Conservation (phyloP, 202 grass and related monocot genomes). For the Setaria viridis region DNA sequence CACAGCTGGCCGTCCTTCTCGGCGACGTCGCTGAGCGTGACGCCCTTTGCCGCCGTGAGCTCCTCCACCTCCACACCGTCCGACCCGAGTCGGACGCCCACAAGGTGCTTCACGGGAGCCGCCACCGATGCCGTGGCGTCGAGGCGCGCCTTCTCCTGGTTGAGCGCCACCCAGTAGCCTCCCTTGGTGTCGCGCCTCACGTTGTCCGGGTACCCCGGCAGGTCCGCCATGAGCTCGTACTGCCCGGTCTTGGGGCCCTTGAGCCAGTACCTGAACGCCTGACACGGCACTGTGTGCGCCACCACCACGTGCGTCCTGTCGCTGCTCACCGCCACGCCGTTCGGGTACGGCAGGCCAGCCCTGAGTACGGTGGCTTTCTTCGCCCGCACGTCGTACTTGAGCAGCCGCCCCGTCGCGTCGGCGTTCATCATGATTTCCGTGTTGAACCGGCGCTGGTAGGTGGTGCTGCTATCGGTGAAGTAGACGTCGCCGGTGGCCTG, state of each 20-base stretch:
- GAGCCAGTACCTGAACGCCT: slow-evolving; percentile 38
- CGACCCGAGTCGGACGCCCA: not conserved
- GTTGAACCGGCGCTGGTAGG: slow-evolving; percentile 20
- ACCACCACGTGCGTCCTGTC: slow-evolving; percentile 29
- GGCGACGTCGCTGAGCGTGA: slow-evolving; percentile 30
- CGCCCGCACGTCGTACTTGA: not conserved
- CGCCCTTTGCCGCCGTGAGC: slow-evolving; percentile 23
- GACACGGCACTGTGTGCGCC: slow-evolving; percentile 36
- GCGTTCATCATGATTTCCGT: slow-evolving; percentile 36
- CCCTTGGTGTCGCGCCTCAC: slow-evolving; percentile 26
- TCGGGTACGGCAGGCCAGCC: slow-evolving; percentile 22
- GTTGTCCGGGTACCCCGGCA: slow-evolving; percentile 37
- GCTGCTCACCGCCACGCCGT: slow-evolving; percentile 29
- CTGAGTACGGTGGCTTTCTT: slow-evolving; percentile 25
- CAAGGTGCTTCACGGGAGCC: slow-evolving; percentile 30
- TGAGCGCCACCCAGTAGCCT: slow-evolving; percentile 32
- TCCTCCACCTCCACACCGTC: not conserved
- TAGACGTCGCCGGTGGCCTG: slow-evolving; percentile 29
- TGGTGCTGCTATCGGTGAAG: slow-evolving; percentile 14
- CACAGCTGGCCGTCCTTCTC: slow-evolving; percentile 29
- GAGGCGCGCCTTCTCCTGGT: slow-evolving; percentile 25
- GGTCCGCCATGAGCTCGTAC: slow-evolving; percentile 41
- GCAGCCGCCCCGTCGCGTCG: slow-evolving; percentile 30
- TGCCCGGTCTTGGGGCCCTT: slow-evolving; percentile 20
- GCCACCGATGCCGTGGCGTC: not conserved